Evolutionary conservation across 371 early-diverging fungal species (phyloP).

Genomic region (Mucor plumbeus): DNA sequence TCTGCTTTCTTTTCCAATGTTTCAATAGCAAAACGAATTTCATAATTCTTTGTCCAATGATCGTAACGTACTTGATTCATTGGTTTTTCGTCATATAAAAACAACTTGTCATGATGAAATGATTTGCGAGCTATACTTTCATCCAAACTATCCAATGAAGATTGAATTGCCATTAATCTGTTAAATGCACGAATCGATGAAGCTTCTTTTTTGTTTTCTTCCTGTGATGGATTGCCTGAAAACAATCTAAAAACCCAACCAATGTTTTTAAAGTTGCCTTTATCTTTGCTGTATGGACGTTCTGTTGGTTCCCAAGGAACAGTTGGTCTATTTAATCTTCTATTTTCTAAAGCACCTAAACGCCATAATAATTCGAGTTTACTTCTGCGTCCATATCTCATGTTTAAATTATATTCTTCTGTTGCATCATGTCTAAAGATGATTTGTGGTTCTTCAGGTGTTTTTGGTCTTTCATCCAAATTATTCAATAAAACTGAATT

Average conservation of each 20-base stretch:
- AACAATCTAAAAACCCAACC: slow-evolving; percentile 75
- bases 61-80: slow-evolving; percentile 59
- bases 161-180: slow-evolving; percentile 68
- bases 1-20: slow-evolving; percentile 50
- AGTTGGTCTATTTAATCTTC: slow-evolving; percentile 60
- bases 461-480: slow-evolving; percentile 62
- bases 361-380: slow-evolving; percentile 74
- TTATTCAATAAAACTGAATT: slow-evolving; percentile 62
- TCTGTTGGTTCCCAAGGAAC: slow-evolving; percentile 69
- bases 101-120: slow-evolving; percentile 59
- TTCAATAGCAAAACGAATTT: slow-evolving; percentile 43
- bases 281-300: slow-evolving; percentile 56
- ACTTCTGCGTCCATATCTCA: slow-evolving; percentile 76
- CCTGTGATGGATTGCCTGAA: slow-evolving; percentile 70
- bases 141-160: slow-evolving; percentile 66
- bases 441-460: slow-evolving; percentile 74
- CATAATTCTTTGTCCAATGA: slow-evolving; percentile 62
- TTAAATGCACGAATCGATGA: slow-evolving; percentile 69
- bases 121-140: slow-evolving; percentile 64
- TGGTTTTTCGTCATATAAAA: slow-evolving; percentile 61
- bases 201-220: slow-evolving; percentile 69
- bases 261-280: slow-evolving; percentile 67
- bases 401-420: slow-evolving; percentile 66
- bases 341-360: slow-evolving; percentile 64
- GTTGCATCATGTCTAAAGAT: slow-evolving; percentile 68